Percentiles rank a stretch among this genome's conserved stretches.
These are phyloP conservation scores for Chamaecrista fasciculata DNA, from an alignment of 306 rosid species.

Conservation along the genomic window DNA sequence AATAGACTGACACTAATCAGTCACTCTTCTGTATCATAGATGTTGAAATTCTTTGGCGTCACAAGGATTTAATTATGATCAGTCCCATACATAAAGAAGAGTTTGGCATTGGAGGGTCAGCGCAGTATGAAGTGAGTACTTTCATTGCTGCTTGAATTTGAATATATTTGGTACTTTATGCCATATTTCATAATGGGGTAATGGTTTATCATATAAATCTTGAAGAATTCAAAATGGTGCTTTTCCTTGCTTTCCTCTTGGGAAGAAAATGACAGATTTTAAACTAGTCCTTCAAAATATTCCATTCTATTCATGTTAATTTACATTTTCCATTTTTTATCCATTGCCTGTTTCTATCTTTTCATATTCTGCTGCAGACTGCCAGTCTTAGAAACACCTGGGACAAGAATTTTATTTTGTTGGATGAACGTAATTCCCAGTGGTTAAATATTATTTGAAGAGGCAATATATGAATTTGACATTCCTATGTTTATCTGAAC, in stretches of 20 bases:
- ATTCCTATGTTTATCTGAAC: background rate
- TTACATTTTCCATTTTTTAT: conserved; percentile 4
- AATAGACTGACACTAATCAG: too few relatives aligned
- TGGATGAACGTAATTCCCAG: background rate
- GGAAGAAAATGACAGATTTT: background rate
- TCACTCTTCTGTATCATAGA: conserved; percentile 41
- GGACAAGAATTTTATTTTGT: background rate
- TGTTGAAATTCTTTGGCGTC: conserved; percentile 64
- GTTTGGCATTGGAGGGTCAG: conserved; percentile 60
- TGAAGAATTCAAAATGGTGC: background rate
- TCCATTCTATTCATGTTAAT: too few relatives aligned
- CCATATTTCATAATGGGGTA: background rate
- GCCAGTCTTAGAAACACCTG: background rate
- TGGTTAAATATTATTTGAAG: conserved; percentile 15
- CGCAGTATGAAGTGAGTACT: conserved; percentile 69
- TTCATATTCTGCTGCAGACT: background rate
- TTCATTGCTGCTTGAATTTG: conserved; percentile 6
- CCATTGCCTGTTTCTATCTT: background rate
- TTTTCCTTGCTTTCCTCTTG: background rate
- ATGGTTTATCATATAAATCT: background rate
- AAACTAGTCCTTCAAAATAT: background rate
- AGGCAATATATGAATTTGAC: background rate
- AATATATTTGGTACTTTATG: background rate
- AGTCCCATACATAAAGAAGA: conserved; percentile 55
- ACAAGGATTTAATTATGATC: conserved; percentile 45